Evolutionary conservation across 2,329 filamentous ascomycete genomes (phyloP).

Genomic region (Fusarium sp.): DNA sequence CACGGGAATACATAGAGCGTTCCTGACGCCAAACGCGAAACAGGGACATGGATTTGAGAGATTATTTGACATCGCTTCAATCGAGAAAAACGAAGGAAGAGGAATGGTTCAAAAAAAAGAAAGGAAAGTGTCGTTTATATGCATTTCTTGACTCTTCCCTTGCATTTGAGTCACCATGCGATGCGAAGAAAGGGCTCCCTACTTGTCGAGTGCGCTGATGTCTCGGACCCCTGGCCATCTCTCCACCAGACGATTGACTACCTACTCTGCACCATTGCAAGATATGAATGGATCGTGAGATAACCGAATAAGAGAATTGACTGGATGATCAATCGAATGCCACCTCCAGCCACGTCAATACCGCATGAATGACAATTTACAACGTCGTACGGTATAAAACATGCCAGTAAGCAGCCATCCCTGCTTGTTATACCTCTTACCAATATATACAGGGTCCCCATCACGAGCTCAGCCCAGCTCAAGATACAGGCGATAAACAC

Average conservation of each 20-base stretch:
- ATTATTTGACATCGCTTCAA: neutral
- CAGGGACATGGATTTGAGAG: neutral
- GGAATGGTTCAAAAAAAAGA: neutral
- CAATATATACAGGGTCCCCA: neutral
- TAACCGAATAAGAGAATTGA: neutral
- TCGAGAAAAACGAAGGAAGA: neutral
- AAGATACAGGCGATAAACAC: neutral
- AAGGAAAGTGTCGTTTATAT: neutral
- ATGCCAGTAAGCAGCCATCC: conserved; percentile 1
- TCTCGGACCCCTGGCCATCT: conserved; percentile 16
- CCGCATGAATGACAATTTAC: neutral
- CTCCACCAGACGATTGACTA: neutral
- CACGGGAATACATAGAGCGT: neutral
- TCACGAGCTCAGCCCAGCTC: neutral
- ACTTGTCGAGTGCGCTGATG: conserved; percentile 19
- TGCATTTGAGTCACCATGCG: neutral
- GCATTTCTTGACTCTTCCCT: neutral
- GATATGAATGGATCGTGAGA: neutral
- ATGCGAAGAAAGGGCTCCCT: conserved; percentile 4
- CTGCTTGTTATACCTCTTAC: neutral
- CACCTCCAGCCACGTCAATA: neutral
- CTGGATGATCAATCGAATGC: neutral
- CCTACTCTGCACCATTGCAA: neutral
- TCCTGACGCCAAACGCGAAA: conserved; percentile 1
- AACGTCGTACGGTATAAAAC: neutral